Percentiles rank a stretch among this genome's conserved stretches.
These are phyloP conservation scores for Colletotrichum simmondsii DNA, from an alignment of 2,329 filamentous ascomycete genomes.

Conservation along the genomic window DNA sequence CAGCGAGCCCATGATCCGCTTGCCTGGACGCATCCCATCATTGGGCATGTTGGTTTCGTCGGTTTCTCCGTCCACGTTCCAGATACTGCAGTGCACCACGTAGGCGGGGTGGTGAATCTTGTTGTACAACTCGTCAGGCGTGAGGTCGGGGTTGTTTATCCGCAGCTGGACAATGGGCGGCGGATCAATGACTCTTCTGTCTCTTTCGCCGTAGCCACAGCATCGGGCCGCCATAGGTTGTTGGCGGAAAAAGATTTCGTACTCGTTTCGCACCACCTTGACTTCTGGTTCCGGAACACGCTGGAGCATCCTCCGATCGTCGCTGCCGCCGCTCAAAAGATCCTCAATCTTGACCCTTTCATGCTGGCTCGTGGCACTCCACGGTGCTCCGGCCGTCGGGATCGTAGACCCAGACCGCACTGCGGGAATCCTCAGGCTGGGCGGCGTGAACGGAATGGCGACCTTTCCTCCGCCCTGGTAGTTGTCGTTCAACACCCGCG, in stretches of 20 bases:
- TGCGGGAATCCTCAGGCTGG: constrained; percentile 21
- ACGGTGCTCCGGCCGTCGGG: background rate
- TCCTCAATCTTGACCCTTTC: constrained; percentile 38
- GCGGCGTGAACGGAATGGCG: constrained; percentile 30
- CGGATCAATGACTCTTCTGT: constrained; percentile 84
- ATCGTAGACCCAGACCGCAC: constrained; percentile 11
- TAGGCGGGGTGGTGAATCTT: constrained; percentile 71
- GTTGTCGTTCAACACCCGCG: constrained; percentile 25
- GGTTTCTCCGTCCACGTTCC: constrained; percentile 73
- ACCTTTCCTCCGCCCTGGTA: constrained; percentile 30
- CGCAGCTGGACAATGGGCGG: constrained; percentile 83
- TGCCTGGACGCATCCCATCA: constrained; percentile 77
- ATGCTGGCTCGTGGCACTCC: constrained; percentile 20
- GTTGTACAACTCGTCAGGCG: constrained; percentile 62
- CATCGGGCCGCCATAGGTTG: constrained; percentile 82
- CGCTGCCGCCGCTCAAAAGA: constrained; percentile 31
- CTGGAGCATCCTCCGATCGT: background rate
- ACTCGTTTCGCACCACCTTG: constrained; percentile 40
- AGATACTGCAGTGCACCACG: constrained; percentile 82
- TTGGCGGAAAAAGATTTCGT: constrained; percentile 73
- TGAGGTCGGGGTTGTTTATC: constrained; percentile 67
- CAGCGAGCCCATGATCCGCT: constrained; percentile 82
- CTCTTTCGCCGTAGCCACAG: constrained; percentile 85
- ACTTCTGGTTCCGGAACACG: background rate
- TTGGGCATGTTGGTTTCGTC: constrained; percentile 79